Evolutionary conservation across 1,284 basidiomycete species (phyloP), one percentile per base, ranked within the genome.

Genomic region (Rhodotorula sp.): DNA sequence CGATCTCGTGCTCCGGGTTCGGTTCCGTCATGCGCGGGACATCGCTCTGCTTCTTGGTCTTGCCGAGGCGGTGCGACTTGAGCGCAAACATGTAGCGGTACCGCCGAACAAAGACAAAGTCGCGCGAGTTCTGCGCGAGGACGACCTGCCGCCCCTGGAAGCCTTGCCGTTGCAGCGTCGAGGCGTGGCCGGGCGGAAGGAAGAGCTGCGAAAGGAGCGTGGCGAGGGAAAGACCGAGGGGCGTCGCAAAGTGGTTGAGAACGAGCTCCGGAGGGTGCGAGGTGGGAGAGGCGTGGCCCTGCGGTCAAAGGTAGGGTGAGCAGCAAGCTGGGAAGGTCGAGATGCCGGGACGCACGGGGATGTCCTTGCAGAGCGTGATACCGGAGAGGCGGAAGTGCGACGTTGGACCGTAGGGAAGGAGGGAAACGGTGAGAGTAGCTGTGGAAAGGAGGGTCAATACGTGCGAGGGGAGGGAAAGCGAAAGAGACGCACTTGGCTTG

Each of bases 381-480:
- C 93, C 96, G 0, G 92, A 91, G 55, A 99, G 86, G 80, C 93
- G 96, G 86, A 99, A 98, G 81, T 97, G 96, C 0, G 95, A 95
- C 0, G 94, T 94, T 0, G 97, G 97, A 2, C 97, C 97, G 63
- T 89, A 84, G 0, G 97, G 97, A 22, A 99, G 87, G 79, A 95
- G 88, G 59, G 95, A 88, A 61, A 99, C 82, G 0, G 96, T 99
- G 73, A 99, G 89, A 6, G 94, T 93, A 82, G 97, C 96, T 91
- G 78, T 76, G 61, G 61, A 56, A 25, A 22, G n/a, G 6, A 15
- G 57, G 41, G 39, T 53, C 56, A 66, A 53, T n/a, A n/a, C n/a
- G 17, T 44, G 10, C 25, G n/a, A 32, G 19, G 4, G 15, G 53
- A 7, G 36, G 13, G 36, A 46, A 5, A 34, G 13, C 21, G 29